Evolutionary conservation across 345 rosid species (phyloP), one percentile per base, ranked within the genome.

Genomic region (Sisymbrium irio): DNA sequence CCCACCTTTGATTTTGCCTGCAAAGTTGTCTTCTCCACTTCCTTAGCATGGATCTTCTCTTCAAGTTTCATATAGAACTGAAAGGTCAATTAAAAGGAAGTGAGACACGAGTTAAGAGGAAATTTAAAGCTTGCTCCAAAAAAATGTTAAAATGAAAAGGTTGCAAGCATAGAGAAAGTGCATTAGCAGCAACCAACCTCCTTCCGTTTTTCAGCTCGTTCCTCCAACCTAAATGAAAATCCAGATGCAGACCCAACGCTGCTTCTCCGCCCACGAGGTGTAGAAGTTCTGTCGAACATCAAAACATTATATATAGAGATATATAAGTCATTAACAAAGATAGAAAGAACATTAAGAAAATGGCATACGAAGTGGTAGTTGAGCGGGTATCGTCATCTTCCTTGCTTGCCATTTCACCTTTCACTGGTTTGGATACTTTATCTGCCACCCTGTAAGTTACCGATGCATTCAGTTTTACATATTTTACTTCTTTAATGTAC

Each of bases 11-110:
- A 95, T 84, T 90, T 95, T 10, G 76, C 99, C 75, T 95, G 97
- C 83, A 92, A 58, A 76, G 77, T 86, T 37, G 59, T 84, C 67
- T 83, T 85, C 79, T 95, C 99, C 32, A 72, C 79, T 83, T 95
- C 99, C 86, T 92, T 85, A 3, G 97, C 98, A 30, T 90, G 89
- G 62, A 89, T 84, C 82, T 92, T 95, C 87, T 95, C 99, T 84
- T 92, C 99, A 41, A 95, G 85, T 80, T 92, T 95, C 46, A 92
- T 65, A 75, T 86, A 90, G 81, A 88, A 95, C 99, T 95, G 89
- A 40, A 58, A 59, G 40, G 15, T 8, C 6, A 71, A 30, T 15
- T 59, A 28, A 14, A 40, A 6, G 54, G 54, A 30, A 30, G 6
- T 18, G 9, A 54, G 54, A 67, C 30, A 40, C 37, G 49, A 14